Evolutionary conservation across 495 filamentous ascomycete genomes (phyloP).

Genomic region (Podospora pseudocomata): DNA sequence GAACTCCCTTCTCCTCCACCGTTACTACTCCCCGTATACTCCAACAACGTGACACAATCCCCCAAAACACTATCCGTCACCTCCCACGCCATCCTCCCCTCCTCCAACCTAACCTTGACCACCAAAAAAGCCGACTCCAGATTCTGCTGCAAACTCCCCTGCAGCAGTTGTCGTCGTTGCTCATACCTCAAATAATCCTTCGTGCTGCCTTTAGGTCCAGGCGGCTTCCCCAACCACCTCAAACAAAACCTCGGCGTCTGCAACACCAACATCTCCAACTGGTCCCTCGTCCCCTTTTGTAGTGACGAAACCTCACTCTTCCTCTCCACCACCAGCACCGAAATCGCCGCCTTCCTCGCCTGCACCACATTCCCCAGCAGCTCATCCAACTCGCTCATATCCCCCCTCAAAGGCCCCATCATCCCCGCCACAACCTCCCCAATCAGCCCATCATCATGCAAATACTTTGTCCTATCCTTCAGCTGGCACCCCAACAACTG

Average conservation of each 20-base stretch:
- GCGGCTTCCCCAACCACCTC: conserved; percentile 54
- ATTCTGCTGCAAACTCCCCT: conserved; percentile 42
- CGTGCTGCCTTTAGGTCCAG: conserved; percentile 37
- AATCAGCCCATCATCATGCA: conserved; percentile 38
- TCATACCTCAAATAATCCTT: conserved; percentile 53
- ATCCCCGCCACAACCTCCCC: conserved; percentile 51
- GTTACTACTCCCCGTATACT: conserved; percentile 41
- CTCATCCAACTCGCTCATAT: conserved; percentile 63
- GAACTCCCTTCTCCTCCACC: conserved; percentile 31
- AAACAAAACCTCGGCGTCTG: conserved; percentile 51
- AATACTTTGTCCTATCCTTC: conserved; percentile 31
- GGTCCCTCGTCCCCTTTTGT: conserved; percentile 19
- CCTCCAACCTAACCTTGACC: conserved; percentile 43
- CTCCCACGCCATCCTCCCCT: conserved; percentile 44
- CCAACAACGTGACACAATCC: conserved; percentile 51
- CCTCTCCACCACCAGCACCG: conserved; percentile 39
- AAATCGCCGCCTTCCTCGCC: conserved; percentile 58
- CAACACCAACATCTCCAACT: conserved; percentile 49
- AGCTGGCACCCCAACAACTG: conserved; percentile 46
- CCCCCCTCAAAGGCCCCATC: conserved; percentile 59
- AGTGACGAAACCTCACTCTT: conserved; percentile 14
- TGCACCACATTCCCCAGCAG: conserved; percentile 61
- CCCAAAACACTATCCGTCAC: conserved; percentile 51
- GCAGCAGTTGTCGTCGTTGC: conserved; percentile 51
- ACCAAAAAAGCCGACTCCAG: conserved; percentile 57